Conservation (phyloP, 345 rosid species). For the Boechera divaricarpa region DNA sequence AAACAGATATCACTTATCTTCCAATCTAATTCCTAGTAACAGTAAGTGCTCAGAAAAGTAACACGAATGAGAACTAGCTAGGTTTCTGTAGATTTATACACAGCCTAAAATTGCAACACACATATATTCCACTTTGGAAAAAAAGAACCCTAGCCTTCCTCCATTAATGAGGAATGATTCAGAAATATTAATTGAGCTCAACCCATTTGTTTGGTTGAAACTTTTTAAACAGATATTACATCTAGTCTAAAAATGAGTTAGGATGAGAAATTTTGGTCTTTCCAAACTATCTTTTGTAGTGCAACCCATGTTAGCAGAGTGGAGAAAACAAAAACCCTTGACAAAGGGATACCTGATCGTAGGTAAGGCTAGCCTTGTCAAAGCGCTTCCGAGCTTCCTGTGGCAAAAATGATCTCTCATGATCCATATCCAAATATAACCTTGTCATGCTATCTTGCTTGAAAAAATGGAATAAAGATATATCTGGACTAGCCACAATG, state of each 20-base stretch:
- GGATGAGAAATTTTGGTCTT: slow-evolving; percentile 6
- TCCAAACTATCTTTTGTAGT: slow-evolving; percentile 3
- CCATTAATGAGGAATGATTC: not conserved
- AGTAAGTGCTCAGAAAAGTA: slow-evolving; percentile 14
- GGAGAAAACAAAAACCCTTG: slow-evolving; percentile 22
- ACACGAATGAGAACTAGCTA: slow-evolving; percentile 1
- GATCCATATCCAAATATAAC: slow-evolving; percentile 18
- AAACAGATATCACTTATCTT: slow-evolving; percentile 18
- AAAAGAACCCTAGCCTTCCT: not conserved
- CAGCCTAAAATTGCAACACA: slow-evolving; percentile 11
- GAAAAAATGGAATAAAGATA: slow-evolving; percentile 12
- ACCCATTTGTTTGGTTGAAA: slow-evolving; percentile 7
- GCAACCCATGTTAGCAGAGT: slow-evolving; percentile 18
- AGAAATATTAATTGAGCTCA: not conserved
- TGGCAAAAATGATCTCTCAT: slow-evolving; percentile 48
- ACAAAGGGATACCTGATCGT: slow-evolving; percentile 76
- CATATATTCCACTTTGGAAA: not conserved
- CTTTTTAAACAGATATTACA: not conserved
- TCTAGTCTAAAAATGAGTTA: slow-evolving; percentile 1
- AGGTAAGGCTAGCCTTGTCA: slow-evolving; percentile 93
- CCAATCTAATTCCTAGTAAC: slow-evolving; percentile 9
- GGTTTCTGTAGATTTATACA: slow-evolving; percentile 7
- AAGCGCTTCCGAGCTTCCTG: slow-evolving; percentile 98
- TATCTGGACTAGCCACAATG: slow-evolving; percentile 28
- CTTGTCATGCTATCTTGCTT: slow-evolving; percentile 2